Percentiles rank a stretch among this genome's conserved stretches.
Evolutionary conservation across 371 early-diverging fungal genomes (phyloP).

Genomic region (Syncephalis fuscata): DNA sequence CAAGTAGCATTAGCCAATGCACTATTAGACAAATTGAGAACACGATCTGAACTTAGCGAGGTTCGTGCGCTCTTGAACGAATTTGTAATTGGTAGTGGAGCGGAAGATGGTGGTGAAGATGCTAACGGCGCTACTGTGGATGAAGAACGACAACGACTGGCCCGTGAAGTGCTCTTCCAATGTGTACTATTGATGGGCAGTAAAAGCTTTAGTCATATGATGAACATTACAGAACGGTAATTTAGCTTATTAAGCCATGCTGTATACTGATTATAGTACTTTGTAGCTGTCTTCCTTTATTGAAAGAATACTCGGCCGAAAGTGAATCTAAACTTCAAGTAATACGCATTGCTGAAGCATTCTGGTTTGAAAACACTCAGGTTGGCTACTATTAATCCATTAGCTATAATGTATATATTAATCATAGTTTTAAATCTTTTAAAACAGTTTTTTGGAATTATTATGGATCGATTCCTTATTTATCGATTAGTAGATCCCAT

Average conservation of each 20-base stretch:
- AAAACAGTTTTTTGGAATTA: constrained; percentile 67
- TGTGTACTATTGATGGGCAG: constrained; percentile 68
- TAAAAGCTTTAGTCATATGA: constrained; percentile 84
- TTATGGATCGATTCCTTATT: constrained; percentile 78
- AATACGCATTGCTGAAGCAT: constrained; percentile 53
- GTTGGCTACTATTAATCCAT: constrained; percentile 10
- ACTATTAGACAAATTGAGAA: too few relatives aligned
- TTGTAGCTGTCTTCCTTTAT: constrained; percentile 50
- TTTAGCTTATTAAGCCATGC: too few relatives aligned
- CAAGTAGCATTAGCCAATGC: too few relatives aligned
- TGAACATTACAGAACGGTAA: constrained; percentile 77
- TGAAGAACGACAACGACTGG: too few relatives aligned
- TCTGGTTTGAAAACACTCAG: constrained; percentile 73
- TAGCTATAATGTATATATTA: neutral
- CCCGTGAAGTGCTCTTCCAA: constrained; percentile 49
- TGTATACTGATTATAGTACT: too few relatives aligned
- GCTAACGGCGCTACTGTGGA: too few relatives aligned
- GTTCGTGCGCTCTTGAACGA: too few relatives aligned
- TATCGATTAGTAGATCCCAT: constrained; percentile 80
- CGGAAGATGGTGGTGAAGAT: too few relatives aligned
- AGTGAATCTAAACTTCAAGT: constrained; percentile 45
- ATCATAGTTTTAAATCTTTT: too few relatives aligned
- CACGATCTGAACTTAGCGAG: too few relatives aligned
- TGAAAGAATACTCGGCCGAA: constrained; percentile 38
- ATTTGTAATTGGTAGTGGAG: too few relatives aligned